phyloP scores from a whole-genome alignment of 192 early-diverging fungal genomes.

The Umbelopsis sp. region DNA sequence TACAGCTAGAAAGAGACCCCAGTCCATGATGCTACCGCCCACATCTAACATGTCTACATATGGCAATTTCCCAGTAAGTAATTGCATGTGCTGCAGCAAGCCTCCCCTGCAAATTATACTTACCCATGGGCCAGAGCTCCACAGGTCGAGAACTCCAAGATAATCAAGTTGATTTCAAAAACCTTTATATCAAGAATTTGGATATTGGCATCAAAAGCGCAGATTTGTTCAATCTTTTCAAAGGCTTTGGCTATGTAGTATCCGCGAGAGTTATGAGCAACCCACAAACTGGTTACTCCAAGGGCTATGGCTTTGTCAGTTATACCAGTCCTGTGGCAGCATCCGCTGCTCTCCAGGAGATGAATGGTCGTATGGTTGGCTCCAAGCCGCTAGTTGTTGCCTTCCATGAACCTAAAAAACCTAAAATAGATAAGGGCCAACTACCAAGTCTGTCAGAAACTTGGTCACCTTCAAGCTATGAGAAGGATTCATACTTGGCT shows the following conservation, averaged over 20 bases:
- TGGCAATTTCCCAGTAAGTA: slow-evolving; percentile 13
- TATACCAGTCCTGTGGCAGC: slow-evolving; percentile 91
- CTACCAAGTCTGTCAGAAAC: background rate
- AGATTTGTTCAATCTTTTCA: slow-evolving; percentile 91
- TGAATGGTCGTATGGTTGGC: slow-evolving; percentile 84
- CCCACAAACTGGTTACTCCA: slow-evolving; percentile 69
- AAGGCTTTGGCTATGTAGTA: slow-evolving; percentile 85
- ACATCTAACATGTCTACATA: slow-evolving; percentile 1
- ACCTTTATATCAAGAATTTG: slow-evolving; percentile 98
- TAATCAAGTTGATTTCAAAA: slow-evolving; percentile 54
- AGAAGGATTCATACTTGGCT: background rate
- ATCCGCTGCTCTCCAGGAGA: slow-evolving; percentile 82
- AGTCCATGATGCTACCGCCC: slow-evolving; percentile 23
- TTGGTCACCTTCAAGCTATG: background rate
- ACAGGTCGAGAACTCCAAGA: slow-evolving; percentile 26
- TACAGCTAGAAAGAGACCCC: slow-evolving; percentile 24
- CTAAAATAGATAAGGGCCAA: slow-evolving; percentile 45
- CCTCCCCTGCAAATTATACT: slow-evolving; percentile 12
- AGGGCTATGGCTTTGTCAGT: slow-evolving; percentile 94
- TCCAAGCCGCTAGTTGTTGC: slow-evolving; percentile 90
- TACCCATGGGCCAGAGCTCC: slow-evolving; percentile 8
- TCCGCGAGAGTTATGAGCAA: slow-evolving; percentile 89
- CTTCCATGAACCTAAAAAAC: slow-evolving; percentile 91
- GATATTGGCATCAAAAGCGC: slow-evolving; percentile 90
- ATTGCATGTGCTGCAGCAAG: background rate